These are phyloP conservation scores for Lipomyces starkeyi DNA, from an alignment of 805 yeast species.

Conservation along the genomic window DNA sequence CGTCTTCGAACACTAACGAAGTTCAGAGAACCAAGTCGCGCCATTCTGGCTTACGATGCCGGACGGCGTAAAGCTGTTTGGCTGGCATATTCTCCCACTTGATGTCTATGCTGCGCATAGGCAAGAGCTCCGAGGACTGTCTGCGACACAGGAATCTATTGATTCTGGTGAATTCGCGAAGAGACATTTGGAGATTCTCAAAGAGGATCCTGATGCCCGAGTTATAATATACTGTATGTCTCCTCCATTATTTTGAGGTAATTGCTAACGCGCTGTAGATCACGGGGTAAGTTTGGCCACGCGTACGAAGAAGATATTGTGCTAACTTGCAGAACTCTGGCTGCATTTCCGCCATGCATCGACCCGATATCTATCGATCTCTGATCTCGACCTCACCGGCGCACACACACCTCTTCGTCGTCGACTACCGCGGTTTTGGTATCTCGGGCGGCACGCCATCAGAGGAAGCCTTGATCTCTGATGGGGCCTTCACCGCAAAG, in stretches of 20 bases:
- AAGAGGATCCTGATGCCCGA: slow-evolving; percentile 28
- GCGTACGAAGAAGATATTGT: neutral
- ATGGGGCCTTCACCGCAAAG: slow-evolving; percentile 21
- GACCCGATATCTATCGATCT: slow-evolving; percentile 31
- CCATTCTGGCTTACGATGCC: slow-evolving; percentile 30
- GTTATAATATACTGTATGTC: slow-evolving; percentile 28
- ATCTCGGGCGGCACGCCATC: slow-evolving; percentile 31
- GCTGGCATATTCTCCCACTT: slow-evolving; percentile 33
- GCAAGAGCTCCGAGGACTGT: slow-evolving; percentile 8
- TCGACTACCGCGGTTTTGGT: slow-evolving; percentile 37
- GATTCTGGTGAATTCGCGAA: slow-evolving; percentile 26
- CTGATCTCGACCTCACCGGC: slow-evolving; percentile 26
- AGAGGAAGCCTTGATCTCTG: slow-evolving; percentile 23
- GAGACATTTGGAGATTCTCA: slow-evolving; percentile 20
- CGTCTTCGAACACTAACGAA: neutral
- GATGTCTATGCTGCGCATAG: slow-evolving; percentile 23
- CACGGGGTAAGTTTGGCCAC: neutral
- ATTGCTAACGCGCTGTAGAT: neutral
- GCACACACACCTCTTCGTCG: slow-evolving; percentile 31
- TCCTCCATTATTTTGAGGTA: neutral
- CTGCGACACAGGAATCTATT: slow-evolving; percentile 12
- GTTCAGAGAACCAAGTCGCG: slow-evolving; percentile 30
- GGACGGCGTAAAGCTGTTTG: slow-evolving; percentile 26
- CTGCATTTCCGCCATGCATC: slow-evolving; percentile 18
- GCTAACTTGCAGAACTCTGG: slow-evolving; percentile 19